Evolutionary conservation across 2,329 filamentous ascomycete genomes (phyloP).

Genomic region (Penicillium griseofulvum): DNA sequence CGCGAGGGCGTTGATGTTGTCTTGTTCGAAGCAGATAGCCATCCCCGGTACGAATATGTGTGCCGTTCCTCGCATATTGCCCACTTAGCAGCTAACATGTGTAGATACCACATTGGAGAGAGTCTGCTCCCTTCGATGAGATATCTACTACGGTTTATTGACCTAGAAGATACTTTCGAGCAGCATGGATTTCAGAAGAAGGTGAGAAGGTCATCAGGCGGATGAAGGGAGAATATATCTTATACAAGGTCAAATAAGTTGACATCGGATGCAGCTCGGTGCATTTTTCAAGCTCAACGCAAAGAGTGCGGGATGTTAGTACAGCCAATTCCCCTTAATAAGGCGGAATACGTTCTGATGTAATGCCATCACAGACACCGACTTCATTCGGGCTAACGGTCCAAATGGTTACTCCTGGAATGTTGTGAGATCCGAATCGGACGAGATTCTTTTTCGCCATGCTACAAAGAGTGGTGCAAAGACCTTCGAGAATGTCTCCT

Average conservation of each 20-base stretch:
- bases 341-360: too few species aligned
- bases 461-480: conserved; percentile 42
- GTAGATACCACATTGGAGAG: conserved; percentile 41
- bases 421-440: conserved; percentile 48
- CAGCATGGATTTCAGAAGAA: conserved; percentile 45
- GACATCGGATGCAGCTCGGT: conserved; percentile 29
- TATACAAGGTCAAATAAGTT: not conserved
- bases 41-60: conserved; percentile 34
- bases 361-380: conserved; percentile 35
- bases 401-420: conserved; percentile 41
- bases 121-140: conserved; percentile 41
- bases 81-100: not conserved
- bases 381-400: conserved; percentile 43
- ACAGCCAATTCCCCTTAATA: too few species aligned
- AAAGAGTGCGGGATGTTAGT: conserved; percentile 31
- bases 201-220: conserved; percentile 18
- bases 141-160: conserved; percentile 47
- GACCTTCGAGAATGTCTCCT: conserved; percentile 41
- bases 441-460: conserved; percentile 47
- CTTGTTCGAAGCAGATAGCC: conserved; percentile 46
- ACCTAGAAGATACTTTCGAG: conserved; percentile 42
- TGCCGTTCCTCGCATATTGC: not conserved
- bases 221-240: not conserved
- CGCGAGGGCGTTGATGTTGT: conserved; percentile 48
- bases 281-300: conserved; percentile 43